These are phyloP conservation scores for Talaromyces ruber DNA, from an alignment of 495 filamentous ascomycete genomes.

Conservation along the genomic window DNA sequence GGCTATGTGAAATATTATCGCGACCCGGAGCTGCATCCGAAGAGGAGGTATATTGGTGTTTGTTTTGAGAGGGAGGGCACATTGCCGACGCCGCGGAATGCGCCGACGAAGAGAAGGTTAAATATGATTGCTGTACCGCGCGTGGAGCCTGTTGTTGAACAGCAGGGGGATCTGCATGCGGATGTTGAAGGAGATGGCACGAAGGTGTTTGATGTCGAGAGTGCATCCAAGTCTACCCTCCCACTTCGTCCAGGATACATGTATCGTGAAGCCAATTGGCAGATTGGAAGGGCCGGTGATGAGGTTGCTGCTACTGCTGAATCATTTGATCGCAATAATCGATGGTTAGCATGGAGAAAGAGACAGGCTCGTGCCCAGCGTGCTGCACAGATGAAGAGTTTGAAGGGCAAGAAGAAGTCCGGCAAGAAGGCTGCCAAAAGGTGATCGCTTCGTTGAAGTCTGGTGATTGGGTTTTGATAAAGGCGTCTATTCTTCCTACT, in stretches of 20 bases:
- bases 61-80: slow-evolving; percentile 62
- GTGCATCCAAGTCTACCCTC: slow-evolving; percentile 25
- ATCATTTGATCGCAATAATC: slow-evolving; percentile 45
- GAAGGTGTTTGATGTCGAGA: slow-evolving; percentile 24
- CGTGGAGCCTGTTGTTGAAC: slow-evolving; percentile 20
- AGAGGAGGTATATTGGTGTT: slow-evolving; percentile 86
- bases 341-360: slow-evolving; percentile 57
- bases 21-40: slow-evolving; percentile 69
- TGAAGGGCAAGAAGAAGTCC: slow-evolving; percentile 46
- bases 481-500: not conserved
- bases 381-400: slow-evolving; percentile 48
- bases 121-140: slow-evolving; percentile 51
- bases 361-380: slow-evolving; percentile 40
- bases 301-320: slow-evolving; percentile 44
- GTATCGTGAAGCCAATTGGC: slow-evolving; percentile 78
- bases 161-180: slow-evolving; percentile 27
- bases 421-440: slow-evolving; percentile 33
- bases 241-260: slow-evolving; percentile 62
- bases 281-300: slow-evolving; percentile 65
- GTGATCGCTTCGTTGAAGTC: not conserved
- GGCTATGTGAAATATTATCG: slow-evolving; percentile 96
- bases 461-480: not conserved
- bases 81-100: slow-evolving; percentile 67
- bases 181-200: slow-evolving; percentile 19
- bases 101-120: slow-evolving; percentile 54